A percentile compares a stretch with the other conserved stretches of the same genome.
Evolutionary conservation across 768 basidiomycete genomes (phyloP).

Genomic region (Strobilomyces dryophilus): DNA sequence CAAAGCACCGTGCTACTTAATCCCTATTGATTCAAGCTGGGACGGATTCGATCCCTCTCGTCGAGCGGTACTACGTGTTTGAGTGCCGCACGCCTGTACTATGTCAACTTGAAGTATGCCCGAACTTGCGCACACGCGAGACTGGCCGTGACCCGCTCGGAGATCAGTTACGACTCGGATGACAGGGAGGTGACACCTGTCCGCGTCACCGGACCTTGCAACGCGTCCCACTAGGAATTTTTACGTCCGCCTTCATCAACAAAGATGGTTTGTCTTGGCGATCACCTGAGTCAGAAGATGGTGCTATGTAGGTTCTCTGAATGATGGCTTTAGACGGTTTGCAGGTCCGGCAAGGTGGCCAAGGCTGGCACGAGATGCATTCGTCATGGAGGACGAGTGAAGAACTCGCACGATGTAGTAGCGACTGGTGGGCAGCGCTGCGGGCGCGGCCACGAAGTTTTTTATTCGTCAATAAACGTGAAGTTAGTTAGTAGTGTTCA

Average conservation of each 20-base stretch:
- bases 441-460: neutral
- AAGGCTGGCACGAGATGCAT: too few species aligned
- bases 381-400: too few species aligned
- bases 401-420: neutral
- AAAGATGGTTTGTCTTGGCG: too few species aligned
- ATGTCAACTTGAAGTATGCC: neutral
- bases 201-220: neutral
- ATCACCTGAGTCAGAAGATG: too few species aligned
- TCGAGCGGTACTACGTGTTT: too few species aligned
- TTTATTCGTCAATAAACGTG: too few species aligned
- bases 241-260: neutral
- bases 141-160: conserved; percentile 30
- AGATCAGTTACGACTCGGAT: conserved; percentile 21
- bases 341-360: too few species aligned
- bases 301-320: neutral
- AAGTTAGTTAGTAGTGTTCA: too few species aligned
- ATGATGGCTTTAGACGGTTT: neutral
- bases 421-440: too few species aligned
- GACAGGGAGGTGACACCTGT: neutral
- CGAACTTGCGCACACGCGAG: neutral
- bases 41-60: neutral
- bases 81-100: neutral
- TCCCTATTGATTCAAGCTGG: too few species aligned
- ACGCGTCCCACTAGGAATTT: neutral
- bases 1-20: neutral